phyloP scores from a whole-genome alignment of 495 filamentous ascomycete genomes.

The Hypoxylon lienhwacheense region DNA sequence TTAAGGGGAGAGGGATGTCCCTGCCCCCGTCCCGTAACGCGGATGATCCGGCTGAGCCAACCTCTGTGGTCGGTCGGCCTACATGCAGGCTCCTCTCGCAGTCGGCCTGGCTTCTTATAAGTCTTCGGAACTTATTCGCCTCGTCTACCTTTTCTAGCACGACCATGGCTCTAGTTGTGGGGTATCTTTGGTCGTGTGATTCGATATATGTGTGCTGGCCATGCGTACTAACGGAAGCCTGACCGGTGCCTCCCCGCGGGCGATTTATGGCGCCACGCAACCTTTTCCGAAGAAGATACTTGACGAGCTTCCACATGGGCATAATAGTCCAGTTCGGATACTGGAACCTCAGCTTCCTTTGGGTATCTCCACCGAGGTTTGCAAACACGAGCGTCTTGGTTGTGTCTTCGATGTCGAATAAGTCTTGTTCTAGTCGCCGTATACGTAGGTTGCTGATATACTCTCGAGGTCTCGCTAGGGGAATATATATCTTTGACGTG shows the following conservation, averaged over 20 bases:
- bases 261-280: background rate
- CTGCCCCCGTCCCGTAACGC: conserved; percentile 6
- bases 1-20: background rate
- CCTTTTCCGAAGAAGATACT: conserved; percentile 19
- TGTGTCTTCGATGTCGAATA: conserved; percentile 9
- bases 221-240: background rate
- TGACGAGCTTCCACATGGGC: conserved; percentile 19
- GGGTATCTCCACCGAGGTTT: conserved; percentile 8
- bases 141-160: background rate
- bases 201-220: conserved; percentile 4
- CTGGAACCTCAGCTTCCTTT: conserved; percentile 15
- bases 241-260: background rate
- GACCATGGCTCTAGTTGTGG: background rate
- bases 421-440: conserved; percentile 9
- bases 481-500: background rate
- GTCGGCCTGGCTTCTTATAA: conserved; percentile 3
- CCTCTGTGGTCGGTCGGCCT: background rate
- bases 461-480: too few relatives aligned
- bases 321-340: conserved; percentile 21
- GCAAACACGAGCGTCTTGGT: conserved; percentile 21
- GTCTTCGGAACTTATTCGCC: background rate
- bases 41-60: conserved; percentile 3
- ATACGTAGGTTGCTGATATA: background rate
- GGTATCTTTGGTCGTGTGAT: conserved; percentile 10
- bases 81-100: background rate